These are phyloP conservation scores for Tetracladium setigerum DNA, from an alignment of 495 filamentous ascomycete genomes.

Conservation along the genomic window DNA sequence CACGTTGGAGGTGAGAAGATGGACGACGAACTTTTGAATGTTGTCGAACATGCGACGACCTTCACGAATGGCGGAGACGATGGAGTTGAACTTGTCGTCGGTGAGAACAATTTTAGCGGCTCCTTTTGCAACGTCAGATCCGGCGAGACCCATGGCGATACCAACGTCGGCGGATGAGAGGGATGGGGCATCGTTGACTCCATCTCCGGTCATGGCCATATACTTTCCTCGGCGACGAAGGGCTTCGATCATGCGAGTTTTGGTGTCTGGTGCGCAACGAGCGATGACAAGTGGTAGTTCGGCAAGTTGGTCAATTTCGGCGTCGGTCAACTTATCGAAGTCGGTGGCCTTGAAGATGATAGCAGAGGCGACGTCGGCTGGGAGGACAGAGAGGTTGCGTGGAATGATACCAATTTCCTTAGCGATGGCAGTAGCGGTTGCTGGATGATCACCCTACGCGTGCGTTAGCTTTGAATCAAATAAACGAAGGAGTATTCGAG, in stretches of 20 bases:
- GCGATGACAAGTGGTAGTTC: constrained; percentile 59
- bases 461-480: constrained; percentile 60
- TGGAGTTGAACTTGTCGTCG: constrained; percentile 71
- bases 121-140: constrained; percentile 84
- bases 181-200: constrained; percentile 80
- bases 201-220: constrained; percentile 63
- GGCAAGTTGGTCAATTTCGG: constrained; percentile 48
- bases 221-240: constrained; percentile 53
- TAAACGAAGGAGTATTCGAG: not conserved
- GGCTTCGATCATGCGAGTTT: constrained; percentile 61
- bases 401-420: constrained; percentile 69
- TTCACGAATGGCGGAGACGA: constrained; percentile 57
- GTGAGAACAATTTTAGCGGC: constrained; percentile 81
- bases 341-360: constrained; percentile 57
- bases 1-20: constrained; percentile 62
- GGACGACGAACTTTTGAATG: constrained; percentile 68
- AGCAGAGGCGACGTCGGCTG: constrained; percentile 42
- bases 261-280: constrained; percentile 58
- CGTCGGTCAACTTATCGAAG: constrained; percentile 53
- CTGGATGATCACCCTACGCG: constrained; percentile 67
- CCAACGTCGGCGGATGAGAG: constrained; percentile 73
- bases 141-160: constrained; percentile 79
- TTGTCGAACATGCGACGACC: constrained; percentile 67
- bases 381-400: constrained; percentile 42
- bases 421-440: constrained; percentile 69